A percentile compares a stretch with the other conserved stretches of the same genome.
Evolutionary conservation across 768 basidiomycete genomes (phyloP).

Genomic region (Myochromella boudieri): DNA sequence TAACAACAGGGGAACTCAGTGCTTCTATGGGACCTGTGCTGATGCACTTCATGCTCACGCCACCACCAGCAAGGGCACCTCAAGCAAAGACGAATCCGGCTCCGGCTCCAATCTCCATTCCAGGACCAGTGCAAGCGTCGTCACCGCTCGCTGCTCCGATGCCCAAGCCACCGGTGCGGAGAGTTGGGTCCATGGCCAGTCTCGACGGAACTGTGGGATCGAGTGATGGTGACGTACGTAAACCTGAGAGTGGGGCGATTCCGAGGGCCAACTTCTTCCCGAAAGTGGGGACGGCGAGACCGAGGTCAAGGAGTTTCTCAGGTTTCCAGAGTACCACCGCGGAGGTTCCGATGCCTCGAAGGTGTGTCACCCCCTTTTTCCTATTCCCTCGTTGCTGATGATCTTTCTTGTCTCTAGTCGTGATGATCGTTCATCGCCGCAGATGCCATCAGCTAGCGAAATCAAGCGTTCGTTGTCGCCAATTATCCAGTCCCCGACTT

Average conservation of each 20-base stretch:
- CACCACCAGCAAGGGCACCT: conserved; percentile 28
- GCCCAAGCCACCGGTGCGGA: conserved; percentile 4
- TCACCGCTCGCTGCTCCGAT: background rate
- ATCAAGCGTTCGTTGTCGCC: conserved; percentile 25
- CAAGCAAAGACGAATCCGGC: conserved; percentile 10
- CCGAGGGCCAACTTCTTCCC: conserved; percentile 69
- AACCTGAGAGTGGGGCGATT: conserved; percentile 27
- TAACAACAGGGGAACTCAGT: conserved; percentile 50
- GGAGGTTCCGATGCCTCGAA: conserved; percentile 29
- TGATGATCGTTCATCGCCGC: conserved; percentile 23
- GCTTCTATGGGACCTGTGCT: conserved; percentile 56
- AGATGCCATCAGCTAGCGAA: conserved; percentile 21
- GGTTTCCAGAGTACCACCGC: conserved; percentile 50
- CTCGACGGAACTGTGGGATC: conserved; percentile 3
- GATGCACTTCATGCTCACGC: conserved; percentile 59
- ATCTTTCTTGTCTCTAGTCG: conserved; percentile 18
- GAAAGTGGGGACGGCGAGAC: conserved; percentile 48
- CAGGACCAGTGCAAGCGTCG: background rate
- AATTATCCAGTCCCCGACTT: conserved; percentile 11
- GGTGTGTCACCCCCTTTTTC: conserved; percentile 22
- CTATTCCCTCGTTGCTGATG: conserved; percentile 4
- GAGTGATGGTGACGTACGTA: conserved; percentile 3
- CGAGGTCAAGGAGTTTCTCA: conserved; percentile 77
- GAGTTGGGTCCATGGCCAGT: conserved; percentile 8
- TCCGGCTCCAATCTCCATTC: conserved; percentile 3